phyloP scores from a whole-genome alignment of 2,329 filamentous ascomycete species.

The Blumeriella jaapii region DNA sequence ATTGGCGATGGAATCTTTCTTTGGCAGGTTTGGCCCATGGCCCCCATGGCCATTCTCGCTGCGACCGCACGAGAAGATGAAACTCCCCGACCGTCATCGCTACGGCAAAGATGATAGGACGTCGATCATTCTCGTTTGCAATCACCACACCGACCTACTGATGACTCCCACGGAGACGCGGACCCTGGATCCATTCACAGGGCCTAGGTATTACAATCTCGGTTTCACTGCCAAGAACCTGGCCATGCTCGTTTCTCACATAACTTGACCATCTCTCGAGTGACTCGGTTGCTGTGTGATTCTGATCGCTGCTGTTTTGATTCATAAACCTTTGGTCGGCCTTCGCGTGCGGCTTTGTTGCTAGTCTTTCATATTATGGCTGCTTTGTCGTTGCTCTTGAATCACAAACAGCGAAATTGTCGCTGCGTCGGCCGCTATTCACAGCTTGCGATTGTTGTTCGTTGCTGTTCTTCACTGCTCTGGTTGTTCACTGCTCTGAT shows the following conservation, averaged over 20 bases:
- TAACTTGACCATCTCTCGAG: not conserved
- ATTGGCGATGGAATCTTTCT: slow-evolving; percentile 4
- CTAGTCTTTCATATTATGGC: slow-evolving; percentile 10
- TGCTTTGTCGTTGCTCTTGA: slow-evolving; percentile 7
- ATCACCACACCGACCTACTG: slow-evolving; percentile 4
- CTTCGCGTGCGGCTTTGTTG: slow-evolving; percentile 14
- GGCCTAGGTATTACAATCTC: slow-evolving; percentile 10
- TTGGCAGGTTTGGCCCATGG: slow-evolving; percentile 3
- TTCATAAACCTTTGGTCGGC: not conserved
- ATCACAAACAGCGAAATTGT: slow-evolving; percentile 16
- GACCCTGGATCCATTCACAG: slow-evolving; percentile 8
- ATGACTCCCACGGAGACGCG: slow-evolving; percentile 6
- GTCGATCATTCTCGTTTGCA: slow-evolving; percentile 14
- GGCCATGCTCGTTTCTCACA: slow-evolving; percentile 3
- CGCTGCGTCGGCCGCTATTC: slow-evolving; percentile 14
- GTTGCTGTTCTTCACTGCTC: slow-evolving; percentile 16
- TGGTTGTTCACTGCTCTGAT: slow-evolving; percentile 11
- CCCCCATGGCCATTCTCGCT: slow-evolving; percentile 2
- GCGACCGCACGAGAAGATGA: slow-evolving; percentile 12
- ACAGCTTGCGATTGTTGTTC: slow-evolving; percentile 8
- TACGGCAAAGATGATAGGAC: slow-evolving; percentile 17
- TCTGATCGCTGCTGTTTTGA: slow-evolving; percentile 9
- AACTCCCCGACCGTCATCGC: slow-evolving; percentile 14
- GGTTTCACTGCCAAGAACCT: slow-evolving; percentile 15
- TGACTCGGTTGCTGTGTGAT: slow-evolving; percentile 4